Base-by-base conservation (phyloP, 139 green algal species). In the Volvox reticuliferus region DNA sequence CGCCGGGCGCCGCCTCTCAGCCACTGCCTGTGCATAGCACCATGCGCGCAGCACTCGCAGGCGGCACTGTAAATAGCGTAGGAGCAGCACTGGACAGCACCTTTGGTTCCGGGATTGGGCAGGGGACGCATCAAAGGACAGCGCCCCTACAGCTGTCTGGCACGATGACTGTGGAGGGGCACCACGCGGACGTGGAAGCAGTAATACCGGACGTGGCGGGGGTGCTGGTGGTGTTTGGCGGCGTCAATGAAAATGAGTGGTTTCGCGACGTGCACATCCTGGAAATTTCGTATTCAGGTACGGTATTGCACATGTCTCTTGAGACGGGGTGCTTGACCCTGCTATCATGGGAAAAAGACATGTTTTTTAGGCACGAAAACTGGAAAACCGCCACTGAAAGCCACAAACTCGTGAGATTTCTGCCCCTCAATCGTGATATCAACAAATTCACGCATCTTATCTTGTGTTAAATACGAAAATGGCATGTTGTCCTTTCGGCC, bases 151-250 rank as follows among this genome's bases (percentile, higher is more conserved):
- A 84, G 36, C 78, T 84, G 78, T 13, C 12, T 28, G 80, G 62
- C 36, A 33, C 81, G n/a, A 22, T 30, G 19, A 32, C 20, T 1
- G 16, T 65, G 36, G 28, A 82, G 21, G 85, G n/a, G 37, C 85
- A 71, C 44, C 85, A 82, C 19, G 69, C 28, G 24, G 85, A 89
- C 14, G 69, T 82, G 69, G 69, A 82, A 71, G 65, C 85, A 30
- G 68, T 92, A 24, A 35, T 92, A 65, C 89, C 89, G n/a, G 84
- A 44, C 17, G 77, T 85, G 63, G 75, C 76, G 36, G 88, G 77
- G 30, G 80, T 84, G 21, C 77, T 95, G 88, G 55, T 92, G 44
- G 93, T 95, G 78, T 93, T 90, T 79, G 93, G 93, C 0, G 93
- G 93, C 35, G 88, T 93, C 36, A 24, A 37, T 21, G 88, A 88